Base-by-base conservation (phyloP, 2,329 filamentous ascomycete genomes). In the Botryosphaeria dothidea region DNA sequence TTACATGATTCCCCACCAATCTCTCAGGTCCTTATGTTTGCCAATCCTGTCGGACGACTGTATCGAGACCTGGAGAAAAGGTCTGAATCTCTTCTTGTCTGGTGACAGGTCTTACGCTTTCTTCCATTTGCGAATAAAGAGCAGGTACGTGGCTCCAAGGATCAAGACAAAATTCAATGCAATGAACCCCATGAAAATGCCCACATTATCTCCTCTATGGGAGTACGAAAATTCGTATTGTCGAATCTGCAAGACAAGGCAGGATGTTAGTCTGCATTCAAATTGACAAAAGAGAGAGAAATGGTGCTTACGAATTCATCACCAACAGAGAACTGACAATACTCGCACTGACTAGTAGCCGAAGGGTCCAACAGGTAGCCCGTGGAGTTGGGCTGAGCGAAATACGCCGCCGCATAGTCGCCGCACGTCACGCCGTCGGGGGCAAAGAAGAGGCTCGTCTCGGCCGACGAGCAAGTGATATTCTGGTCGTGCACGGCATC, bases 391-490 rank as follows among this genome's bases (percentile, higher is more conserved):
- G 60, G 13, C 1, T 15, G 15, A 9, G 48, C 15, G 60, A 79
- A 73, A 68, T 76, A 80, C 0, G 66, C 17, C 4, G 45, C 27
- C 69, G 80, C 73, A 72, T 91, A 93, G 11, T 85, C 71, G 0
- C 68, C 72, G 72, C 91, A 93, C 0, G 84, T 90, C 21, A 79
- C 66, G 17, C 83, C 82, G 1, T 75, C 66, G 0, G 86, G 84
- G 0, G 48, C 29, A 8, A 84, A 74, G 72, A 96, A 88, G 6
- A 77, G 74, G 21, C 90, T 80, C 65, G 85, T 83, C 74, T 96
- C 92, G 72, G 89, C 89, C 3, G 73, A 68, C 0, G 90, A 84
- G 75, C 92, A 96, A 0, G 73, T 69, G 36, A 92, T 85, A 0
- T 77, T 46, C 0, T 85, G 85, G 68, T 88, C 88, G 38, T 89